Evolutionary conservation across 306 rosid genomes (phyloP), one percentile per base, ranked within the genome.

Genomic region (Cucurbita argyrosperma): DNA sequence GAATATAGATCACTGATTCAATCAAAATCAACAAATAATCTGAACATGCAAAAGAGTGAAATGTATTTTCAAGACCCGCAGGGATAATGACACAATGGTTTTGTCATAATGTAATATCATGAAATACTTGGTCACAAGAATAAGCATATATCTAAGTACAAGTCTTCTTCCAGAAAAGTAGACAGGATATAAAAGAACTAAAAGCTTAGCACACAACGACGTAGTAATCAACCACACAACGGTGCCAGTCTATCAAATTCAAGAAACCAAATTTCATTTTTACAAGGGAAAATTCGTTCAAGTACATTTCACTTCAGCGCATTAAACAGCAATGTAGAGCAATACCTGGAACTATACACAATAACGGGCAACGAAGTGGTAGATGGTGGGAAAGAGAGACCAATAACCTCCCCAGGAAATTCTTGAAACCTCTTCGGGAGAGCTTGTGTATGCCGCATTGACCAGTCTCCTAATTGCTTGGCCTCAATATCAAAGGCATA

Each of bases 331-430:
- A 43, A 18, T 9, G 23, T 66, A 71, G 30, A 71, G 30, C 38
- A 8, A 61, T 84, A 95, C 99, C 99, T 95, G 84, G 99, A 85
- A 75, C 99, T 95, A 78, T 95, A 95, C 66, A 95, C 91, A 60
- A 91, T 90, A 40, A 84, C 96, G 3, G 91, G 79, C 12, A 94
- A 79, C 35, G 92, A 84, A 60, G 80, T 80, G 70, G 90, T 56
- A 0, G 88, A 85, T 63, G 94, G 92, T 37, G 95, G 86, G 80
- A 95, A 95, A 40, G 97, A 95, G 49, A 95, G 90, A 77, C 99
- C 97, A 12, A 91, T 88, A 60, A 95, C 97, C 84, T 91, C 99
- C 56, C 99, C 99, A 5, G 99, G 99, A 87, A 95, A 95, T 72
- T 95, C 97, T 68, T 87, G 99, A 71, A 76, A 91, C 82, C 91